These are phyloP conservation scores for Naematelia aurantialba DNA, from an alignment of 768 basidiomycete species.

Conservation along the genomic window DNA sequence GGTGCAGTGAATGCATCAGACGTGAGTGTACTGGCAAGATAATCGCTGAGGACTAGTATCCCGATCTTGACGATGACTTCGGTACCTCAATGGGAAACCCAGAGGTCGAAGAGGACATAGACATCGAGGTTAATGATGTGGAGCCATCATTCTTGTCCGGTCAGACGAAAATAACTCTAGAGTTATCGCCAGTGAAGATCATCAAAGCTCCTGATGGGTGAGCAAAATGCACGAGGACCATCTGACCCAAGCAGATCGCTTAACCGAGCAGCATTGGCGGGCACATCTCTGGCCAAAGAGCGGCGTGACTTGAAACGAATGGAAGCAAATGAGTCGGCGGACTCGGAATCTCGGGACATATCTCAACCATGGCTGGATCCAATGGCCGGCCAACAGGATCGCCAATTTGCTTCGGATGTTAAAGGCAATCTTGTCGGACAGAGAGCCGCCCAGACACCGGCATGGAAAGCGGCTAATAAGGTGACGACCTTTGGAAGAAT, in stretches of 20 bases:
- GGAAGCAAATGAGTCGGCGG: slow-evolving; percentile 88
- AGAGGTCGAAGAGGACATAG: slow-evolving; percentile 92
- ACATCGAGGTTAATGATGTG: slow-evolving; percentile 94
- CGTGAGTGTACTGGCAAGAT: slow-evolving; percentile 48
- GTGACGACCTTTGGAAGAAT: slow-evolving; percentile 93
- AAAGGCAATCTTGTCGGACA: slow-evolving; percentile 62
- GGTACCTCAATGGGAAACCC: slow-evolving; percentile 54
- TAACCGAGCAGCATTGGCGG: slow-evolving; percentile 90
- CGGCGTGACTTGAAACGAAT: slow-evolving; percentile 89
- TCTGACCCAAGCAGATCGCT: slow-evolving; percentile 56
- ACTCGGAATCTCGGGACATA: slow-evolving; percentile 90
- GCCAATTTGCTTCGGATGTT: slow-evolving; percentile 88
- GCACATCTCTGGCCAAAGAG: slow-evolving; percentile 90
- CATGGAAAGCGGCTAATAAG: slow-evolving; percentile 90
- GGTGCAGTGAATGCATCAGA: slow-evolving; percentile 88
- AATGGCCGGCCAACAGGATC: slow-evolving; percentile 83
- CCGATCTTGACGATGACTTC: slow-evolving; percentile 49
- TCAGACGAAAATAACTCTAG: slow-evolving; percentile 91
- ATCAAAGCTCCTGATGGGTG: slow-evolving; percentile 94
- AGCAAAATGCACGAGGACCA: slow-evolving; percentile 2
- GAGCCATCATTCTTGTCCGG: slow-evolving; percentile 94
- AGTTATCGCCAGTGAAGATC: slow-evolving; percentile 94
- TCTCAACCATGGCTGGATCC: slow-evolving; percentile 97
- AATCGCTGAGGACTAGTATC: slow-evolving; percentile 31
- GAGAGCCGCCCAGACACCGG: slow-evolving; percentile 73